Conservation (phyloP, 345 rosid genomes). For the Nephelium lappaceum region DNA sequence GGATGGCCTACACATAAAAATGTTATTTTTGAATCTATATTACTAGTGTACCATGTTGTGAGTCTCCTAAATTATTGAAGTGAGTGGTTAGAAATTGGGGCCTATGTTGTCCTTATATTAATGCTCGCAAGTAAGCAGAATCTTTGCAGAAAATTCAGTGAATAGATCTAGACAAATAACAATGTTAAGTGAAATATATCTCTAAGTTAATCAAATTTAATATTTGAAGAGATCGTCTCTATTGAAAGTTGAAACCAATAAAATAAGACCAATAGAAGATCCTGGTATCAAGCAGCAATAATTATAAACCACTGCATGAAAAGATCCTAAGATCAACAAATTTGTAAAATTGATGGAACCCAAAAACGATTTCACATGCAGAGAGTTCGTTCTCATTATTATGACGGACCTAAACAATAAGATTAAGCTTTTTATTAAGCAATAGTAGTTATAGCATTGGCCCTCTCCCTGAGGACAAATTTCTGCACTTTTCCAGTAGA, state of each 20-base stretch:
- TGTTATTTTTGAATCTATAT: too few species aligned
- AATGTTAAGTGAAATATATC: too few species aligned
- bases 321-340: too few species aligned
- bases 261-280: too few species aligned
- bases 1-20: neutral
- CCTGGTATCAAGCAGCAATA: too few species aligned
- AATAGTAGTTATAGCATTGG: slow-evolving; percentile 5
- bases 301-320: too few species aligned
- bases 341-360: too few species aligned
- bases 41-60: neutral
- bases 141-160: neutral
- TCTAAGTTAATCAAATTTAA: too few species aligned
- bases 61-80: slow-evolving; percentile 2
- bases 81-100: neutral
- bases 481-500: slow-evolving; percentile 55
- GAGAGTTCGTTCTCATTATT: neutral
- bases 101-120: neutral
- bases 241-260: neutral
- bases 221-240: neutral
- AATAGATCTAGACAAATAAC: neutral
- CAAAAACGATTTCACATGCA: neutral
- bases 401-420: too few species aligned
- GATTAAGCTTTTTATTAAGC: neutral
- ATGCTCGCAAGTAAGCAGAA: neutral
- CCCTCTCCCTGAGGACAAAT: slow-evolving; percentile 42